Percentiles rank a stretch among this genome's conserved stretches.
These are phyloP conservation scores for Cladosporium sp. DNA, from an alignment of 2,329 filamentous ascomycete species.

Conservation along the genomic window DNA sequence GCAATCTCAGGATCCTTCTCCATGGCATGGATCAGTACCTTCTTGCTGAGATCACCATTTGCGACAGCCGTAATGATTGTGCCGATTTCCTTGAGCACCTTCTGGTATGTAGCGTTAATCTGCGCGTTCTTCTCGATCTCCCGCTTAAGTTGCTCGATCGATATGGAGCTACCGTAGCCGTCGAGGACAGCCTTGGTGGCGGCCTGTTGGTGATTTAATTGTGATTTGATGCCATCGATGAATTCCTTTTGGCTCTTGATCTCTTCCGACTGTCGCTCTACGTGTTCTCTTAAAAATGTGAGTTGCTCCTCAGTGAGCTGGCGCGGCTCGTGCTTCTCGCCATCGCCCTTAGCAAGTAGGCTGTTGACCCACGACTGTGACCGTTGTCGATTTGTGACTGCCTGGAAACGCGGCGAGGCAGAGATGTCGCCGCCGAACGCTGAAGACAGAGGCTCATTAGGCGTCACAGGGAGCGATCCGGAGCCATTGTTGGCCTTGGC, in stretches of 20 bases:
- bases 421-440: slow-evolving; percentile 62
- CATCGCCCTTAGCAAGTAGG: slow-evolving; percentile 54
- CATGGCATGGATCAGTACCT: slow-evolving; percentile 90
- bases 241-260: slow-evolving; percentile 85
- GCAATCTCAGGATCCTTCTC: slow-evolving; percentile 99
- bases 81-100: slow-evolving; percentile 92
- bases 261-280: slow-evolving; percentile 90
- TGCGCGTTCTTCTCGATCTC: slow-evolving; percentile 97
- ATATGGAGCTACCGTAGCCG: slow-evolving; percentile 78
- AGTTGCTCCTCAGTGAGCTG: slow-evolving; percentile 79
- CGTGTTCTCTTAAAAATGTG: slow-evolving; percentile 81
- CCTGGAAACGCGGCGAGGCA: slow-evolving; percentile 29
- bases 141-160: slow-evolving; percentile 84
- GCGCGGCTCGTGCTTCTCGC: slow-evolving; percentile 42
- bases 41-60: slow-evolving; percentile 92
- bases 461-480: slow-evolving; percentile 69
- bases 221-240: slow-evolving; percentile 80
- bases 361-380: slow-evolving; percentile 51
- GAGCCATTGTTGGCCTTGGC: slow-evolving; percentile 58
- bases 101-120: slow-evolving; percentile 97
- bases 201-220: slow-evolving; percentile 81
- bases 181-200: slow-evolving; percentile 80
- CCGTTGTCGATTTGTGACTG: slow-evolving; percentile 31
- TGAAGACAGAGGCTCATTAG: slow-evolving; percentile 63
- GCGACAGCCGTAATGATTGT: slow-evolving; percentile 97